These are phyloP conservation scores for Nakazawaea siamensis DNA, from an alignment of 805 yeast species.

Conservation along the genomic window DNA sequence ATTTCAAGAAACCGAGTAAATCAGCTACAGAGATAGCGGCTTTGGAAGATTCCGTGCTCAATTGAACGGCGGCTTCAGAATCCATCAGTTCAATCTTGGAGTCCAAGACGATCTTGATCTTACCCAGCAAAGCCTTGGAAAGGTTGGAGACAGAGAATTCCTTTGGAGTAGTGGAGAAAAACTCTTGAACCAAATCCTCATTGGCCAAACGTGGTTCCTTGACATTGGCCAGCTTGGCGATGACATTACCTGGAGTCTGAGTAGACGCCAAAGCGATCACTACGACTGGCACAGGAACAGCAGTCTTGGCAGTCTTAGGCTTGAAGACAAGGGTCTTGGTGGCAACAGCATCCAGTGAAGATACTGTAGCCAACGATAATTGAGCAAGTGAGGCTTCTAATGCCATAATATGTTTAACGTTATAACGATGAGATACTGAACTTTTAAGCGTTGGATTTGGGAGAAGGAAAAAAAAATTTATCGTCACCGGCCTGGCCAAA, in stretches of 20 bases:
- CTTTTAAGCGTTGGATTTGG: too few species aligned
- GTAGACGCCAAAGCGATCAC: conserved; percentile 71
- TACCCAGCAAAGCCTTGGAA: conserved; percentile 39
- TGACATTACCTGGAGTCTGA: conserved; percentile 53
- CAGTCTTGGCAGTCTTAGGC: conserved; percentile 83
- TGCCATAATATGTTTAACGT: too few species aligned
- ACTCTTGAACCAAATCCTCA: conserved; percentile 64
- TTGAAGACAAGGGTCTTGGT: conserved; percentile 80
- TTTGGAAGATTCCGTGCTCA: conserved; percentile 46
- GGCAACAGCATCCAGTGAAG: conserved; percentile 40
- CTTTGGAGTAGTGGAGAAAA: conserved; percentile 49
- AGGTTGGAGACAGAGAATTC: conserved; percentile 55
- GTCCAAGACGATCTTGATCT: conserved; percentile 55
- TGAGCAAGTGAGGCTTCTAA: conserved; percentile 62
- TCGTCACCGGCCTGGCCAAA: too few species aligned
- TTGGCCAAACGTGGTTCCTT: conserved; percentile 88
- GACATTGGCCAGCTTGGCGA: conserved; percentile 60
- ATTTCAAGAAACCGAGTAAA: conserved; percentile 35
- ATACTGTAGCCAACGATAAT: conserved; percentile 50
- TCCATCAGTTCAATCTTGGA: conserved; percentile 32
- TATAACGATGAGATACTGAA: too few species aligned
- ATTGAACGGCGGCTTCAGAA: conserved; percentile 26
- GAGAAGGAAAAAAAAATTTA: too few species aligned
- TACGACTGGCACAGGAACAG: conserved; percentile 69
- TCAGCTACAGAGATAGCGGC: conserved; percentile 40